phyloP scores from a whole-genome alignment of 331 rosid genomes.

The Spiraea crenata region DNA sequence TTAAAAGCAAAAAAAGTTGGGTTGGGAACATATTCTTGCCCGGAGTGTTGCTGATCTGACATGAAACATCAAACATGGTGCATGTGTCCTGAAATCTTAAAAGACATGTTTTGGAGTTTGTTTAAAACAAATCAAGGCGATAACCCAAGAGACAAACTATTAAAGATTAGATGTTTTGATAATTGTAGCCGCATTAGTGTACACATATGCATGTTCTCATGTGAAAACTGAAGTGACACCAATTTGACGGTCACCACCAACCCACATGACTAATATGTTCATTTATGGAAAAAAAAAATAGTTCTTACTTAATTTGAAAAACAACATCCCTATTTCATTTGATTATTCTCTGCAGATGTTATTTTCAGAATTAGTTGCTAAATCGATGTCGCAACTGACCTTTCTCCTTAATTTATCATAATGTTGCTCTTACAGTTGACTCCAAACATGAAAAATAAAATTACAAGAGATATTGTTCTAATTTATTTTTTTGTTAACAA shows the following conservation, averaged over 20 bases:
- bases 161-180: constrained; percentile 7
- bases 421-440: background rate
- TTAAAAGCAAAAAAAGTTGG: constrained; percentile 11
- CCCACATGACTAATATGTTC: background rate
- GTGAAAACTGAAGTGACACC: constrained; percentile 25
- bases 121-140: constrained; percentile 12
- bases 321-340: too few relatives aligned
- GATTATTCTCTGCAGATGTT: too few relatives aligned
- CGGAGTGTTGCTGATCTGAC: constrained; percentile 37
- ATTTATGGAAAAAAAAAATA: too few relatives aligned
- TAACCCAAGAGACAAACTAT: constrained; percentile 21
- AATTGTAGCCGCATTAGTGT: constrained; percentile 2
- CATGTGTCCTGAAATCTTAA: constrained; percentile 34
- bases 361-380: too few relatives aligned
- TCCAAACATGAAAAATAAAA: background rate
- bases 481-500: background rate
- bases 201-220: constrained; percentile 31
- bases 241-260: constrained; percentile 1
- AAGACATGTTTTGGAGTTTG: constrained; percentile 20
- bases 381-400: too few relatives aligned
- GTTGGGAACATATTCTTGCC: constrained; percentile 60
- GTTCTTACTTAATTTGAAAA: too few relatives aligned
- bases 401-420: too few relatives aligned
- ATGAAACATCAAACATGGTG: constrained; percentile 33
- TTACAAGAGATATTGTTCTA: background rate